phyloP scores from a whole-genome alignment of 139 green algal genomes.

The Chlamydomonas sp. region DNA sequence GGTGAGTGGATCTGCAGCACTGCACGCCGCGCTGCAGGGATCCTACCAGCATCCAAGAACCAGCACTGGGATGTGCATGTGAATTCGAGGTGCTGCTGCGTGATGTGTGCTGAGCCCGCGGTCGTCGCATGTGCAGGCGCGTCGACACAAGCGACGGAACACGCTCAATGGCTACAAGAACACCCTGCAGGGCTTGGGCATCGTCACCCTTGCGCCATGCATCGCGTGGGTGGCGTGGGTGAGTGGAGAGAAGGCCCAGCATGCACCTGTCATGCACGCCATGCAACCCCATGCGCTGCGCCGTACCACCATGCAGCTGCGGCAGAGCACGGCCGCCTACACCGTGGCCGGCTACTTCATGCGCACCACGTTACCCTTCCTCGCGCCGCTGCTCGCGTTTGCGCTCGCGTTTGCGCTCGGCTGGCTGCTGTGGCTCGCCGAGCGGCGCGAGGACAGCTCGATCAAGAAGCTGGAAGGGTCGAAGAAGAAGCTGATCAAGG shows the following conservation, averaged over 20 bases:
- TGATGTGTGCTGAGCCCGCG: no score
- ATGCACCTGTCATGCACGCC: no score
- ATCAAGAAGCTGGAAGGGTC: not conserved
- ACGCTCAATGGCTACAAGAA: not conserved
- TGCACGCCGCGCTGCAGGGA: no score
- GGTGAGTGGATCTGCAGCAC: no score
- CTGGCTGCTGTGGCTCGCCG: not conserved
- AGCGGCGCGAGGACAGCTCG: not conserved
- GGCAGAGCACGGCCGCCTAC: no score
- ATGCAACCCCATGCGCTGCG: no score
- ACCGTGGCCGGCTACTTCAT: not conserved
- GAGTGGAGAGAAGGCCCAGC: not conserved
- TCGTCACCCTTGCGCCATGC: not conserved
- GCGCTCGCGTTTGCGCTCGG: not conserved
- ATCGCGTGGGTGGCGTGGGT: not conserved
- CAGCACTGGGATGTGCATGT: no score
- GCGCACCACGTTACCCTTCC: not conserved
- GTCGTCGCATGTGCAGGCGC: not conserved
- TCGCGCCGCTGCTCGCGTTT: not conserved
- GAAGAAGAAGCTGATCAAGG: constrained; percentile 1
- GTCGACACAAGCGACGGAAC: not conserved
- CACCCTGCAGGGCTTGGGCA: not conserved
- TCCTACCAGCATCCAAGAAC: no score
- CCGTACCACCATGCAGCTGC: no score
- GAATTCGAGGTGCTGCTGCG: no score